Evolutionary conservation across 345 rosid genomes (phyloP).

Genomic region (Lagerstroemia speciosa): DNA sequence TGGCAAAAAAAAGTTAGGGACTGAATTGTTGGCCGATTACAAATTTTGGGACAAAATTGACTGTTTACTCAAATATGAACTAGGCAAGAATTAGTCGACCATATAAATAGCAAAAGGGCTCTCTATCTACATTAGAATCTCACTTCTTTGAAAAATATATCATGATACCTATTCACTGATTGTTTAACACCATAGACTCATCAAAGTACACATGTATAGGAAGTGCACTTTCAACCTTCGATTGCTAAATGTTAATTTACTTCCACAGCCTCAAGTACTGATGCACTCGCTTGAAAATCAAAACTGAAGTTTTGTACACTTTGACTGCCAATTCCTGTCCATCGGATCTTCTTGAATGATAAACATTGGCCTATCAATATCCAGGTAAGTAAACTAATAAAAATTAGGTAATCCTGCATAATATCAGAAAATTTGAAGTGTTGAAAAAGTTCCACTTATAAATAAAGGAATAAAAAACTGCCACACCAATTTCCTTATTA

Average conservation of each 20-base stretch:
- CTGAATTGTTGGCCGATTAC: too few relatives aligned
- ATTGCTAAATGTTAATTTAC: too few relatives aligned
- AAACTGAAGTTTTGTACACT: slow-evolving; percentile 86
- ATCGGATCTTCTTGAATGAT: slow-evolving; percentile 82
- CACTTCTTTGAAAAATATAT: background rate
- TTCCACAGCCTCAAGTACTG: background rate
- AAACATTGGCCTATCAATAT: slow-evolving; percentile 68
- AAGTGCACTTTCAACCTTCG: background rate
- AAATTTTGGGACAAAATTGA: too few relatives aligned
- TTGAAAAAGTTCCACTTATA: background rate
- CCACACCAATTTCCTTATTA: slow-evolving; percentile 11
- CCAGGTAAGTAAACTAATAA: slow-evolving; percentile 3
- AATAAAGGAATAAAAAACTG: background rate
- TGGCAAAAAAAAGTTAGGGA: too few relatives aligned
- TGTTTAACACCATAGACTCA: background rate
- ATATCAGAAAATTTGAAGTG: background rate
- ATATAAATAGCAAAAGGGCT: background rate
- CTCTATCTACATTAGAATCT: background rate
- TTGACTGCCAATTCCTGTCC: slow-evolving; percentile 84
- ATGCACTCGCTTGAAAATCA: slow-evolving; percentile 70
- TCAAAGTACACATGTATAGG: background rate
- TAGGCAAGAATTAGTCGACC: background rate
- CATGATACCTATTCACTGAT: background rate
- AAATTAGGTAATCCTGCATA: background rate
- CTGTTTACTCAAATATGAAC: too few relatives aligned